Evolutionary conservation across 169 alveolate genomes (phyloP).

Genomic region (Plasmodium blacklocki): DNA sequence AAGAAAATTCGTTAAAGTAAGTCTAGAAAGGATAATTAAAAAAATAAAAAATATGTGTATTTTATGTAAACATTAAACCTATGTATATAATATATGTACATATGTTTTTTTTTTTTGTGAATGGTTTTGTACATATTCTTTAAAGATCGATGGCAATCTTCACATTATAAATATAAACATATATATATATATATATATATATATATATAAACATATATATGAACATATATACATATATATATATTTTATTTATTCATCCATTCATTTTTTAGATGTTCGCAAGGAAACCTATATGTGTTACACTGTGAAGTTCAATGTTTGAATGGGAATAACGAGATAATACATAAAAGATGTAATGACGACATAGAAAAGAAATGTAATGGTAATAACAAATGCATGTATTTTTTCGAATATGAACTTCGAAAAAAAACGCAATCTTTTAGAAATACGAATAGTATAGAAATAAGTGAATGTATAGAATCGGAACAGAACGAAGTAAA

Average conservation of each 20-base stretch:
- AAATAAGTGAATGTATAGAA: conserved; percentile 33
- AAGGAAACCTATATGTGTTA: conserved; percentile 31
- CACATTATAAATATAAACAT: too few species aligned
- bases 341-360: conserved; percentile 19
- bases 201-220: background rate
- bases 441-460: conserved; percentile 23
- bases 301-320: conserved; percentile 48
- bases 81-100: too few species aligned
- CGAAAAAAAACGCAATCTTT: background rate
- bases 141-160: background rate
- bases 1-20: conserved; percentile 48
- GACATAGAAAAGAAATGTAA: conserved; percentile 34
- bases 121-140: too few species aligned
- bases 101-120: too few species aligned
- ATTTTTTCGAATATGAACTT: conserved; percentile 23
- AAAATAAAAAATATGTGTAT: background rate
- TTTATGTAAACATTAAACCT: too few species aligned
- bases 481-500: conserved; percentile 35
- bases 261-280: conserved; percentile 8
- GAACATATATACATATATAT: background rate
- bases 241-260: background rate
- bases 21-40: background rate
- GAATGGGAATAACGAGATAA: conserved; percentile 19
- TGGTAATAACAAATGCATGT: conserved; percentile 21
- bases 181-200: too few species aligned